Evolutionary conservation across 2,329 filamentous ascomycete genomes (phyloP).

Genomic region (Achaetomium macrosporum): DNA sequence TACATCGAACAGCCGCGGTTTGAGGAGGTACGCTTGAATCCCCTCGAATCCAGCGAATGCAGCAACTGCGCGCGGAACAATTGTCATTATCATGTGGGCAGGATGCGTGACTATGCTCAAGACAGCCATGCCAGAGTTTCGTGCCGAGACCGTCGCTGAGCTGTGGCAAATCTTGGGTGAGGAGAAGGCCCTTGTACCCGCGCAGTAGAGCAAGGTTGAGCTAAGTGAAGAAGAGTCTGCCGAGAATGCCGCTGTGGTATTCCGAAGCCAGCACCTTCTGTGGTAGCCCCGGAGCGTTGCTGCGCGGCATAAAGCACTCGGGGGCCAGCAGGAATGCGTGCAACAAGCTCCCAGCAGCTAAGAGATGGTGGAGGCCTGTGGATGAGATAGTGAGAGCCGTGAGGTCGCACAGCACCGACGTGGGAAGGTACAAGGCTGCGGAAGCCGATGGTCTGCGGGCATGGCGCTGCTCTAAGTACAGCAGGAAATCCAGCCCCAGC

Average conservation of each 20-base stretch:
- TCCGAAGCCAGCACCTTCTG: not conserved
- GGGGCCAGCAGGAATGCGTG: not conserved
- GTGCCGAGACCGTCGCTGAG: not conserved
- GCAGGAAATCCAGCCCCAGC: too few species aligned
- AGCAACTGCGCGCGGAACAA: conserved; percentile 31
- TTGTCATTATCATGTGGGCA: conserved; percentile 41
- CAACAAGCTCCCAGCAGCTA: not conserved
- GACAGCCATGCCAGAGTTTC: conserved; percentile 14
- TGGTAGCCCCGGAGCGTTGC: not conserved
- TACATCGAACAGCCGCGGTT: not conserved
- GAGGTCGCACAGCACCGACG: too few species aligned
- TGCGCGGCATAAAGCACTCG: not conserved
- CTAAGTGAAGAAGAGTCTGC: not conserved
- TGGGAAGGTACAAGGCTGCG: too few species aligned
- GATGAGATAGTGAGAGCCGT: too few species aligned
- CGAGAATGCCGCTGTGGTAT: not conserved
- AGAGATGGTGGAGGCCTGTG: not conserved
- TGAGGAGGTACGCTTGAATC: conserved; percentile 33
- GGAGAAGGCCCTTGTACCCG: not conserved
- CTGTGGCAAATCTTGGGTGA: not conserved
- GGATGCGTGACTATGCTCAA: conserved; percentile 36
- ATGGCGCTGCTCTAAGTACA: too few species aligned
- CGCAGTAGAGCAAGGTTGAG: not conserved
- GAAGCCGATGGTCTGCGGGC: too few species aligned
- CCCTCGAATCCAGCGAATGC: conserved; percentile 33